A percentile compares a stretch with the other conserved stretches of the same genome.
Conservation (phyloP, 176 grass and related monocot genomes). For the Oryza australiensis region DNA sequence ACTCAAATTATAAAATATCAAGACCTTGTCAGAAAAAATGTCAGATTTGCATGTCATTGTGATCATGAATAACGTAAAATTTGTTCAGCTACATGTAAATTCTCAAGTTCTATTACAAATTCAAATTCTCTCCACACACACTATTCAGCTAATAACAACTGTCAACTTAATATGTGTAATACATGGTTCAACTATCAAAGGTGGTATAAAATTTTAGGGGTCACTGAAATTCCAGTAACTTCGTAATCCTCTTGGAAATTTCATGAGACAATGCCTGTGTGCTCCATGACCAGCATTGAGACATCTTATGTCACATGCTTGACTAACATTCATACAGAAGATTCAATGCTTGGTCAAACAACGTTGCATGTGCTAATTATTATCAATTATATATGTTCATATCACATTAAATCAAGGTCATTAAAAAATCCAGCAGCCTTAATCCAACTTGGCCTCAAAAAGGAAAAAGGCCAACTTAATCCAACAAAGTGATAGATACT, state of each 20-base stretch:
- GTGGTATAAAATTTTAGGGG: not conserved
- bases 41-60: no score
- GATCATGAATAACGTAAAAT: no score
- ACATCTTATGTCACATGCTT: conserved; percentile 49
- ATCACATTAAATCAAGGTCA: conserved; percentile 19
- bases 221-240: not conserved
- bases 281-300: conserved; percentile 51
- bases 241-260: not conserved
- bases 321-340: conserved; percentile 30
- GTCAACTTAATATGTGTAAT: no score
- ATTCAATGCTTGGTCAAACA: conserved; percentile 33
- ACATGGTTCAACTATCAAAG: not conserved
- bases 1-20: no score
- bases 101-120: no score
- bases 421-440: not conserved
- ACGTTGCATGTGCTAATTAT: conserved; percentile 28
- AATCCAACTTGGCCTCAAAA: not conserved
- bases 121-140: no score
- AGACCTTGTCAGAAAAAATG: no score
- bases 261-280: conserved; percentile 51
- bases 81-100: no score
- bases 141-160: no score
- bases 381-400: conserved; percentile 34
- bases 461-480: not conserved
- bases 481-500: not conserved